phyloP scores from a whole-genome alignment of 2,329 filamentous ascomycete species.

The Neonectria punicea region DNA sequence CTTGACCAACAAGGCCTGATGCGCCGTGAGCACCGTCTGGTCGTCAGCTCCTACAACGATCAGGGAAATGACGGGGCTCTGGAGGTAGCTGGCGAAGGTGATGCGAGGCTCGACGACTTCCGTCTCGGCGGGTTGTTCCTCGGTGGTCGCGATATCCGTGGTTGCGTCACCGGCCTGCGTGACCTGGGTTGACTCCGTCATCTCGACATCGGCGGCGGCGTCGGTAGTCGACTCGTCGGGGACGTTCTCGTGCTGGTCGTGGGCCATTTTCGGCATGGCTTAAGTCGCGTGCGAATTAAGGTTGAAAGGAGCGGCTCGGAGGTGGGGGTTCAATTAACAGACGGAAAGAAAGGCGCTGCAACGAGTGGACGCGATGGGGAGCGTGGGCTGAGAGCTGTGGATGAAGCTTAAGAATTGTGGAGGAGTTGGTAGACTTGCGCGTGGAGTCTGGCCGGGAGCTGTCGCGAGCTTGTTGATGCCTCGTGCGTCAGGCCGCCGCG shows the following conservation, averaged over 20 bases:
- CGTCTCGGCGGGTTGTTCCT: slow-evolving; percentile 53
- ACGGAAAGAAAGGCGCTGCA: slow-evolving; percentile 19
- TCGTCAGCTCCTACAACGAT: slow-evolving; percentile 71
- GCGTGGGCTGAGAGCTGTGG: neutral
- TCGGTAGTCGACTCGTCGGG: slow-evolving; percentile 37
- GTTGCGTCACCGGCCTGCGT: slow-evolving; percentile 45
- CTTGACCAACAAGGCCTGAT: slow-evolving; percentile 78
- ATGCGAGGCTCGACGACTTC: slow-evolving; percentile 50
- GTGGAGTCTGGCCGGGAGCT: neutral
- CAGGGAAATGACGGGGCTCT: slow-evolving; percentile 75
- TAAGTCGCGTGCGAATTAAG: slow-evolving; percentile 17
- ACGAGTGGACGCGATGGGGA: neutral
- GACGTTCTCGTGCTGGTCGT: slow-evolving; percentile 34
- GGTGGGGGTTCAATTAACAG: neutral
- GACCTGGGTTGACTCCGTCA: slow-evolving; percentile 44
- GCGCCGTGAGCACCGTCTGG: slow-evolving; percentile 76
- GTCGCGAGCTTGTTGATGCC: slow-evolving; percentile 28
- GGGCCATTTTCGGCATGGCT: slow-evolving; percentile 48
- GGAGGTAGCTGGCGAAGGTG: slow-evolving; percentile 69
- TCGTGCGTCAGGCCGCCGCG: slow-evolving; percentile 29
- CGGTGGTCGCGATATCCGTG: slow-evolving; percentile 46
- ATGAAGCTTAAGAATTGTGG: slow-evolving; percentile 1
- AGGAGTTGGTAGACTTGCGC: too few species aligned
- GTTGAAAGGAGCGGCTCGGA: neutral
- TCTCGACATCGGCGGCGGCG: slow-evolving; percentile 52